Conservation (phyloP, 2,329 filamentous ascomycete genomes). For the Colletotrichum aenigma region DNA sequence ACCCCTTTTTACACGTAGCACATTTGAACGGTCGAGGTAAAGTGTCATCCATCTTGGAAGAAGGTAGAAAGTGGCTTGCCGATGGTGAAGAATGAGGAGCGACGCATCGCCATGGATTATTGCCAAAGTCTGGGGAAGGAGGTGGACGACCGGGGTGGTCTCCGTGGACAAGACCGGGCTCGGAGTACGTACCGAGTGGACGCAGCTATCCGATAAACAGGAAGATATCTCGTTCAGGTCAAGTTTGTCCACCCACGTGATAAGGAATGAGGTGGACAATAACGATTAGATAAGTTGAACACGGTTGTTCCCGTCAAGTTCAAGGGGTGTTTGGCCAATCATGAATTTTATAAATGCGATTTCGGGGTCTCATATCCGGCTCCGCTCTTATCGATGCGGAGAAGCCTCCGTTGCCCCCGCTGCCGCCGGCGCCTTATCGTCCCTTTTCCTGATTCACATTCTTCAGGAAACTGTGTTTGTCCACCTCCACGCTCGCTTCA, state of each 20-base stretch:
- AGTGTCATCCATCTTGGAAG: neutral
- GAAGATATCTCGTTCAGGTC: neutral
- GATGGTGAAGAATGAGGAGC: neutral
- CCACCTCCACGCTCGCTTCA: neutral
- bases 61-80: neutral
- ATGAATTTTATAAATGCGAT: neutral
- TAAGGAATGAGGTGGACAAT: neutral
- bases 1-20: constrained; percentile 2
- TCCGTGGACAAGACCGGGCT: neutral
- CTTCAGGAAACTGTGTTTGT: neutral
- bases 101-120: neutral
- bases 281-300: neutral
- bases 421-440: neutral
- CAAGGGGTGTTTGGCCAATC: neutral
- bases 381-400: neutral
- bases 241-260: constrained; percentile 14
- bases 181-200: neutral
- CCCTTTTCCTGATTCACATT: neutral
- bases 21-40: constrained; percentile 10
- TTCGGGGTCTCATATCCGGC: neutral
- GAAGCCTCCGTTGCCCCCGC: neutral
- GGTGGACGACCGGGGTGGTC: neutral
- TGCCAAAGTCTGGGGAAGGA: neutral
- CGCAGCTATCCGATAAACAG: neutral
- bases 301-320: neutral